Evolutionary conservation across 2,329 filamentous ascomycete species (phyloP).

Genomic region (Fusarium anguioides): DNA sequence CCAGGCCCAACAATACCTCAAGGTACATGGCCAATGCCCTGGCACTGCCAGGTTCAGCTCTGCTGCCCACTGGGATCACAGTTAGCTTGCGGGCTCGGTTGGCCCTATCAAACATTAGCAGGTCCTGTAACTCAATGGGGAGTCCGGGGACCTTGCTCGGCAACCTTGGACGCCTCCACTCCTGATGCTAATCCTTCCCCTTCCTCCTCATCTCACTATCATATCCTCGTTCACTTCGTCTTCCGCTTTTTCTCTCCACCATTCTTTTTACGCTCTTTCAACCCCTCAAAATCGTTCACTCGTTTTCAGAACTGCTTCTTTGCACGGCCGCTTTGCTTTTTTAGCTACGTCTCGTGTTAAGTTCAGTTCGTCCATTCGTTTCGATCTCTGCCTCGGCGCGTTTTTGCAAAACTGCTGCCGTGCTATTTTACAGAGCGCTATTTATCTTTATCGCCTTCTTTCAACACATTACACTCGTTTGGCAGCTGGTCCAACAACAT

Average conservation of each 20-base stretch:
- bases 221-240: conserved; percentile 25
- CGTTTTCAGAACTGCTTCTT: conserved; percentile 37
- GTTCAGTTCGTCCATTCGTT: conserved; percentile 48
- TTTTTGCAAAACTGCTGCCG: conserved; percentile 40
- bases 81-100: conserved; percentile 25
- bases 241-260: conserved; percentile 17
- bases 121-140: conserved; percentile 17
- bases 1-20: conserved; percentile 11
- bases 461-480: conserved; percentile 29
- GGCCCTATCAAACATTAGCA: conserved; percentile 36
- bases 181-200: conserved; percentile 19
- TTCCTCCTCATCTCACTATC: conserved; percentile 25
- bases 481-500: conserved; percentile 45
- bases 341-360: conserved; percentile 32
- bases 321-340: conserved; percentile 36
- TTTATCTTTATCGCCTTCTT: conserved; percentile 28
- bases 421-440: conserved; percentile 19
- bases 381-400: conserved; percentile 34
- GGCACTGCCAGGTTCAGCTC: conserved; percentile 29
- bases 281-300: conserved; percentile 21
- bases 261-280: conserved; percentile 27
- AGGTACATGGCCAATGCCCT: conserved; percentile 12
- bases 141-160: conserved; percentile 29
- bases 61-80: conserved; percentile 11
- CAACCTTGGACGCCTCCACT: conserved; percentile 17